These are phyloP conservation scores for Euphrasia arctica DNA, from an alignment of 305 asterid species.

Conservation along the genomic window DNA sequence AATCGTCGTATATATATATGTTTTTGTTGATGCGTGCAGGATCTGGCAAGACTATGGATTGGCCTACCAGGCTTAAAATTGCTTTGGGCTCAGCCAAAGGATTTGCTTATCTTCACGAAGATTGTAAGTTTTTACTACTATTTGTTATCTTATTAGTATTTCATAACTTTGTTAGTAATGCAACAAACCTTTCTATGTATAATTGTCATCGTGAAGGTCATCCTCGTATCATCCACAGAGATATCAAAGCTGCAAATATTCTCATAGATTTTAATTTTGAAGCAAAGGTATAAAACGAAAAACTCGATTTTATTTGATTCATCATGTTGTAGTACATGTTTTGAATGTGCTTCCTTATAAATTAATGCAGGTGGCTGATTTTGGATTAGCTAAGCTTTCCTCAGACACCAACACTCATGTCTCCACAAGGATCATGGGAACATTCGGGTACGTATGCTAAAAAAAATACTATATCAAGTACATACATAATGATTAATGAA, in stretches of 20 bases:
- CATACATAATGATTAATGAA: neutral
- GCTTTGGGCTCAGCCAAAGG: slow-evolving; percentile 77
- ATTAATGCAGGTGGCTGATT: slow-evolving; percentile 59
- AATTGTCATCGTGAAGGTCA: slow-evolving; percentile 38
- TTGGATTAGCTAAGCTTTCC: slow-evolving; percentile 71
- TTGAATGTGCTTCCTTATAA: neutral
- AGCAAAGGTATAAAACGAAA: slow-evolving; percentile 44
- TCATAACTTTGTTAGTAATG: neutral
- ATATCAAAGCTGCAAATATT: slow-evolving; percentile 66
- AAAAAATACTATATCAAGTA: neutral
- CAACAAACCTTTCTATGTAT: neutral
- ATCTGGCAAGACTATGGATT: slow-evolving; percentile 42
- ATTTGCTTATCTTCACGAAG: slow-evolving; percentile 75
- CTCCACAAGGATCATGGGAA: slow-evolving; percentile 76
- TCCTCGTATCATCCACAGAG: slow-evolving; percentile 75
- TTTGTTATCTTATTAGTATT: neutral
- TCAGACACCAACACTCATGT: slow-evolving; percentile 60
- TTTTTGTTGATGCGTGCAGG: slow-evolving; percentile 30
- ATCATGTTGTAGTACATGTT: neutral
- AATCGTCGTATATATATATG: neutral
- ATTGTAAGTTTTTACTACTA: slow-evolving; percentile 34
- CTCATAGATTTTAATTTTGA: slow-evolving; percentile 50
- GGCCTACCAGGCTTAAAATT: slow-evolving; percentile 51
- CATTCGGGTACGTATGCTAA: slow-evolving; percentile 45
- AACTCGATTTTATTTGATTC: neutral